phyloP scores from a whole-genome alignment of 2,329 filamentous ascomycete species.

The Xylariomycetidae sp. region DNA sequence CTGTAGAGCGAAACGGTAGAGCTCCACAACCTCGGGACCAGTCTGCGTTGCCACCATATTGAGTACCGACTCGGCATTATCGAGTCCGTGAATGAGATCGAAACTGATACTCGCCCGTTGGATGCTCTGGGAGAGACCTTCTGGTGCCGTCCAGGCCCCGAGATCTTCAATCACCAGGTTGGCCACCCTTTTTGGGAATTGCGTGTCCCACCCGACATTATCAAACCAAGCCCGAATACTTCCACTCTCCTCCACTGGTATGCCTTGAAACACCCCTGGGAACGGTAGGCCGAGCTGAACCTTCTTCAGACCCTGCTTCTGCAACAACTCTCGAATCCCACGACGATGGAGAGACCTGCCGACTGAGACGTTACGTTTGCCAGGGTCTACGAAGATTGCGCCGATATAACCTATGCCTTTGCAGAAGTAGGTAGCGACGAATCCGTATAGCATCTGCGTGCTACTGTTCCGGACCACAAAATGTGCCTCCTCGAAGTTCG shows the following conservation, averaged over 20 bases:
- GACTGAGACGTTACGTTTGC: constrained; percentile 80
- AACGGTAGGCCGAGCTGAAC: constrained; percentile 77
- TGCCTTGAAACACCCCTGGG: constrained; percentile 80
- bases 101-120: constrained; percentile 70
- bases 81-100: constrained; percentile 74
- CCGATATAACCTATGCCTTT: constrained; percentile 69
- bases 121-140: constrained; percentile 68
- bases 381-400: constrained; percentile 82
- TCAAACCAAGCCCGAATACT: constrained; percentile 71
- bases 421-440: constrained; percentile 82
- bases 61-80: constrained; percentile 68
- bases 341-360: constrained; percentile 84
- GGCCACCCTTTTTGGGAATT: constrained; percentile 48
- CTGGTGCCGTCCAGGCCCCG: constrained; percentile 66
- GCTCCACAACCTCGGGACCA: constrained; percentile 70
- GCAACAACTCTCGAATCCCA: constrained; percentile 67
- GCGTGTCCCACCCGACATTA: constrained; percentile 80
- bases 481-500: constrained; percentile 71
- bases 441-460: constrained; percentile 85
- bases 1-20: constrained; percentile 70
- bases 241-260: constrained; percentile 55
- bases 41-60: constrained; percentile 68
- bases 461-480: constrained; percentile 93
- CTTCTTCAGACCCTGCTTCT: constrained; percentile 66
- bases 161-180: constrained; percentile 72